Evolutionary conservation across 2,329 filamentous ascomycete genomes (phyloP), one percentile per base, ranked within the genome.

Genomic region (Trichothecium sympodiale): DNA sequence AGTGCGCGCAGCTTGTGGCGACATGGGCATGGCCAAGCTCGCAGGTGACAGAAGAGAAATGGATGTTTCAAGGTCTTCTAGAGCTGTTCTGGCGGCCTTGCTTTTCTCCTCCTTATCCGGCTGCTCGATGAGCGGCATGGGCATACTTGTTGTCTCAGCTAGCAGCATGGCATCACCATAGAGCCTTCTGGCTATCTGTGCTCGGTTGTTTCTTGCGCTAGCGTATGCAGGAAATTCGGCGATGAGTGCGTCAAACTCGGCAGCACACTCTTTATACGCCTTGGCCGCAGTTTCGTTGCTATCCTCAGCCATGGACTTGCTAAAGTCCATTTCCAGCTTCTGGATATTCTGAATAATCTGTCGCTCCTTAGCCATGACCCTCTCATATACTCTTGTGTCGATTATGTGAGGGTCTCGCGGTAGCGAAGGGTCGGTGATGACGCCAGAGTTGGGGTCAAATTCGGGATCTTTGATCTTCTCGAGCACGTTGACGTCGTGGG

Each of bases 191-290:
- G 71, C 47, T 8, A 79, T 67, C 53, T 88, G 83, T 3, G 79
- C 83, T 34, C 82, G 69, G 55, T 89, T 88, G 52, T 86, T 82
- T 39, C 75, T 71, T 5, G 77, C 80, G 43, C 79, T 83, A 16
- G 82, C 80, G 54, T 88, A 88, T 23, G 61, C 56, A 3, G 82
- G 79, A 36, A 74, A 53, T 17, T 69, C 56, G 3, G 60, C 48
- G 29, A 86, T 71, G 23, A 86, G 62, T 3, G 55, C 50, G 20
- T 67, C 64, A 5, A 88, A 60, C 5, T 61, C 55, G 8, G 54
- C 51, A 14, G 77, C 53, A 36, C 65, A 66, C 26, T 55, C 41
- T 17, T 55, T 59, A 46, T 77, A 79, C 28, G 60, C 60, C 2
- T 56, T 47, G 20, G 64, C 46, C 4, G 65, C 57, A 13, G 42